Evolutionary conservation across 2,329 filamentous ascomycete species (phyloP).

Genomic region (Fusarium xylarioides): DNA sequence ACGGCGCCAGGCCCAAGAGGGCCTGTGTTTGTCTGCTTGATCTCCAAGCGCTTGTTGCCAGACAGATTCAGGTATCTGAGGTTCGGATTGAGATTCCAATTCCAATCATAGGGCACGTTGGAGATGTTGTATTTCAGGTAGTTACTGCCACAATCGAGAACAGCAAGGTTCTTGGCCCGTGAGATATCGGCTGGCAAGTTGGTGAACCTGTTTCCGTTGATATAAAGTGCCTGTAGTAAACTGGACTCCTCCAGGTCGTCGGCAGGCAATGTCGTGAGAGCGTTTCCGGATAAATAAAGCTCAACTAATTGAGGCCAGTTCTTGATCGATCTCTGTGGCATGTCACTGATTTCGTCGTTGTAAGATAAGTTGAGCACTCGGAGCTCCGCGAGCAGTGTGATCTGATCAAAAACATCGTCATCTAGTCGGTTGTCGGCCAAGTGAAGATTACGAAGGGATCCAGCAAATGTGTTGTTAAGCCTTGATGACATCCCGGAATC

Average conservation of each 20-base stretch:
- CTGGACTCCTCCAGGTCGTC: conserved; percentile 94
- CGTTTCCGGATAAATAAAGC: conserved; percentile 94
- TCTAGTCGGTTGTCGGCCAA: conserved; percentile 94
- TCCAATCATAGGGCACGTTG: conserved; percentile 99
- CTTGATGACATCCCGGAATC: conserved; percentile 87
- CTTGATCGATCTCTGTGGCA: conserved; percentile 87
- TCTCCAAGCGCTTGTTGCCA: conserved; percentile 95
- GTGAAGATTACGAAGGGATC: conserved; percentile 83
- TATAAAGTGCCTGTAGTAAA: conserved; percentile 86
- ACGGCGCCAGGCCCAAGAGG: conserved; percentile 61
- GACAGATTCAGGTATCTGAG: conserved; percentile 95
- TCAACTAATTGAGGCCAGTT: conserved; percentile 91
- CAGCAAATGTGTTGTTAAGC: conserved; percentile 86
- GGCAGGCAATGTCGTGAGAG: conserved; percentile 87
- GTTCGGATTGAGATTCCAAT: conserved; percentile 98
- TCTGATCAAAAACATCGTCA: conserved; percentile 93
- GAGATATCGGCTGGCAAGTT: conserved; percentile 95
- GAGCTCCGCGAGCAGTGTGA: conserved; percentile 83
- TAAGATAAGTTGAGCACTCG: conserved; percentile 93
- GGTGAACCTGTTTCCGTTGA: conserved; percentile 98
- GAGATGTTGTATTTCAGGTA: conserved; percentile 97
- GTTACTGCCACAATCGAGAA: conserved; percentile 95
- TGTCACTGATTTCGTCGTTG: conserved; percentile 86
- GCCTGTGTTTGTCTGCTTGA: conserved; percentile 67
- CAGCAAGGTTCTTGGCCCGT: conserved; percentile 88